Conservation (phyloP, 2,329 filamentous ascomycete species). For the Cladophialophora carrionii region DNA sequence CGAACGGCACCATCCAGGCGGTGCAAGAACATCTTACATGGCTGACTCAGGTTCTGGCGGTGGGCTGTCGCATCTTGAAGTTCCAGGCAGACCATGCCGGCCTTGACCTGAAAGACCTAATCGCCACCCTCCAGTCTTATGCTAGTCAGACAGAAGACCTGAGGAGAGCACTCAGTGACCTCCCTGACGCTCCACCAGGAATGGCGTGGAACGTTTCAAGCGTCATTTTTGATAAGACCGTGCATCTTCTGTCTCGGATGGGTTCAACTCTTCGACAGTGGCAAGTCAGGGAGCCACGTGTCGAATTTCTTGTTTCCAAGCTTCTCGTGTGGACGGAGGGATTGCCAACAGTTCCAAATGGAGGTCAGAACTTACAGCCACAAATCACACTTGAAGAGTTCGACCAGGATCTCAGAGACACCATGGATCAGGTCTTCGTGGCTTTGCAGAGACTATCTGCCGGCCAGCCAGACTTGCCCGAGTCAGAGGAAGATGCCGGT, state of each 20-base stretch:
- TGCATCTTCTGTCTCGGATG: conserved; percentile 29
- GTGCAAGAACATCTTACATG: conserved; percentile 51
- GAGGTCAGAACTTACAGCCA: conserved; percentile 28
- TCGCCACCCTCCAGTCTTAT: conserved; percentile 57
- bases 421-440: conserved; percentile 77
- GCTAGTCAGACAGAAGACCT: conserved; percentile 54
- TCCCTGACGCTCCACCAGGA: conserved; percentile 57
- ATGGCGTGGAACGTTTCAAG: conserved; percentile 43
- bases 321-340: conserved; percentile 65
- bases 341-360: conserved; percentile 35
- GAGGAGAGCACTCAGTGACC: conserved; percentile 47
- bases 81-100: conserved; percentile 69
- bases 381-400: conserved; percentile 51
- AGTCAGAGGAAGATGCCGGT: conserved; percentile 62
- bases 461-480: conserved; percentile 58
- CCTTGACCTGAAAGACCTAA: conserved; percentile 52
- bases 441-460: conserved; percentile 73
- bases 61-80: conserved; percentile 64
- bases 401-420: conserved; percentile 61
- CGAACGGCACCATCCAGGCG: conserved; percentile 27
- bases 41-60: conserved; percentile 69
- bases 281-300: conserved; percentile 57
- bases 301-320: conserved; percentile 68
- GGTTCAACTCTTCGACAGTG: conserved; percentile 50
- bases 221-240: conserved; percentile 7